A percentile compares a stretch with the other conserved stretches of the same genome.
phyloP scores from a whole-genome alignment of 2,329 filamentous ascomycete species.

The Botrytis elliptica region DNA sequence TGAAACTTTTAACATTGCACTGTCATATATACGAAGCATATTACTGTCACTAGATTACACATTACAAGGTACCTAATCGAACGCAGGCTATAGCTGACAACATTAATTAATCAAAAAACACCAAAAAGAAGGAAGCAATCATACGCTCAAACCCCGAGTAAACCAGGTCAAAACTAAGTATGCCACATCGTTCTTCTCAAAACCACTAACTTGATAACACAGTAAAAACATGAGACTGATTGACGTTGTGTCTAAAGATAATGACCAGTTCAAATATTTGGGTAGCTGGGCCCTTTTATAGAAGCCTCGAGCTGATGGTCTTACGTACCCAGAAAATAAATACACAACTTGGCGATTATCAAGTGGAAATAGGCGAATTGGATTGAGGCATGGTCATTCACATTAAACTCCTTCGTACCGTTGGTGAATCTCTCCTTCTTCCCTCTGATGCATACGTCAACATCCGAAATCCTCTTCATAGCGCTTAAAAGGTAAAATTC shows the following conservation, averaged over 20 bases:
- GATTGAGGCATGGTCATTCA: background rate
- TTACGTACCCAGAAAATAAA: no score
- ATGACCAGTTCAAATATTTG: background rate
- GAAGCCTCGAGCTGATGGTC: background rate
- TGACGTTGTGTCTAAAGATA: accelerated
- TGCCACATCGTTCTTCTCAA: background rate
- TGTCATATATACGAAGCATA: background rate
- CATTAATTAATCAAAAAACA: background rate
- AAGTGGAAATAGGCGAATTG: background rate
- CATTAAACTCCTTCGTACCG: no score
- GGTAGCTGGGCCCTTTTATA: background rate
- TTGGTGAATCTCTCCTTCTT: no score
- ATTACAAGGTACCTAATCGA: background rate
- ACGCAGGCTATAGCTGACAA: background rate
- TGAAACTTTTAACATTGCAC: background rate
- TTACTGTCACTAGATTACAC: background rate
- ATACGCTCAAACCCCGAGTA: background rate
- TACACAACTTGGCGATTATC: background rate
- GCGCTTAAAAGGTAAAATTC: background rate
- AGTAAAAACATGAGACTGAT: background rate
- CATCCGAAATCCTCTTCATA: background rate
- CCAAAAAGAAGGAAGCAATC: background rate
- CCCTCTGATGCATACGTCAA: background rate
- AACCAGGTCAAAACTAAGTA: background rate
- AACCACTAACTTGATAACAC: background rate